Base-by-base conservation (phyloP, 2,329 filamentous ascomycete genomes). In the Aspergillus viridinutans region DNA sequence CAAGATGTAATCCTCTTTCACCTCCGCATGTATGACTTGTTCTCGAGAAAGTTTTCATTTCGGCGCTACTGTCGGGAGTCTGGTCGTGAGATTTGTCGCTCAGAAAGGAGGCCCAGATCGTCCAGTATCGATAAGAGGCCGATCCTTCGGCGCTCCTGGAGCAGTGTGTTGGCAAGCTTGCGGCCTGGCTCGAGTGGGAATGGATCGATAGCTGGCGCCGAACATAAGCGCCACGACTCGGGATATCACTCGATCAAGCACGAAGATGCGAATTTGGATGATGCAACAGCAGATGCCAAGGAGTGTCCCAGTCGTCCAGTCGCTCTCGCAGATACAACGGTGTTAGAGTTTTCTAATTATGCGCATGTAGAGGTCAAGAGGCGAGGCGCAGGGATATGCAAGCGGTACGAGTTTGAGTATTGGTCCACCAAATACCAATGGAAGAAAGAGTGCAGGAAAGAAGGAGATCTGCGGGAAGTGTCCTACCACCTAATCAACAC, bases 291-390 rank as follows among this genome's bases (percentile, higher is more conserved):
- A 26, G 61, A 53, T 3, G 53, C 50, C 29, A 57, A 57, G 45
- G 61, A 60, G 3, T 54, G 52, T 23, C 48, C 55, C 10, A 50
- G 60, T 58, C 58, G 54, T 32, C 55, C 58, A 21, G 52, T 74
- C 53, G 68, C 80, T 48, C 84, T 90, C 20, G 90, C 87, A 57
- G 91, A 96, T 72, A 88, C 83, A 38, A 89, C 93, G 72, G 90
- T 92, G 75, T 83, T 99, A 35, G 93, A 97, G 72, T 99, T 97
- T 72, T 95, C 91, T 63, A 99, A 97, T 77, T 99, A 99, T 72
- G 93, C 93, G 2, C 91, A 94, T 66, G 86, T 97, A 43, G 90
- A 96, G 62, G 78, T 99, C 52, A 86, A 84, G 64, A 85, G 90
- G 45, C 81, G 84, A 25, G 88, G 88, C 6, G 78, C 82, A 52